A percentile compares a stretch with the other conserved stretches of the same genome.
Evolutionary conservation across 2,329 filamentous ascomycete genomes (phyloP).

Genomic region (Microcyclospora pomicola): DNA sequence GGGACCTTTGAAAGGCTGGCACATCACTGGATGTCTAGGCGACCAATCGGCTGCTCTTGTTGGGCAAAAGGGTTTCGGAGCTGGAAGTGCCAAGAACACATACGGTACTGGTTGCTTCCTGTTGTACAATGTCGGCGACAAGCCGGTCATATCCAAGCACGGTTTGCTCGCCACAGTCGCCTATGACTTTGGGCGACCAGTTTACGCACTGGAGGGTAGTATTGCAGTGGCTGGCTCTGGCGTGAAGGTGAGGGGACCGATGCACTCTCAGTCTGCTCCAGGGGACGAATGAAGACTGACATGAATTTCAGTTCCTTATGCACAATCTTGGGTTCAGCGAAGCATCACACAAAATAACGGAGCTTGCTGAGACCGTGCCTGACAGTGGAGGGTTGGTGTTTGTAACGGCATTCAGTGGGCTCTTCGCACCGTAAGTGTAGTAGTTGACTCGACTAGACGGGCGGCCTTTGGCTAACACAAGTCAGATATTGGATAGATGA

Average conservation of each 20-base stretch:
- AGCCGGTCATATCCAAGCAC: slow-evolving; percentile 72
- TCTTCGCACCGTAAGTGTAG: slow-evolving; percentile 54
- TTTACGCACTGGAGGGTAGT: slow-evolving; percentile 69
- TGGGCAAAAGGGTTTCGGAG: slow-evolving; percentile 55
- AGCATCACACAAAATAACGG: slow-evolving; percentile 49
- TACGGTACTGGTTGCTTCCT: slow-evolving; percentile 85
- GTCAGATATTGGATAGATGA: slow-evolving; percentile 74
- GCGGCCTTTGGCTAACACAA: too few relatives aligned
- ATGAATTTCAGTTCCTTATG: slow-evolving; percentile 52
- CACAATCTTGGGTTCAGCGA: slow-evolving; percentile 53
- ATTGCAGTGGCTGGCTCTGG: slow-evolving; percentile 67
- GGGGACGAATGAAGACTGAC: slow-evolving; percentile 26
- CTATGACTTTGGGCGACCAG: slow-evolving; percentile 61
- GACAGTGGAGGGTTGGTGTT: slow-evolving; percentile 76
- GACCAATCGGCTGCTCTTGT: slow-evolving; percentile 80
- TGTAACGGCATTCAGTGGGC: slow-evolving; percentile 79
- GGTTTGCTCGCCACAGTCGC: slow-evolving; percentile 77
- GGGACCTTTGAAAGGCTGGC: slow-evolving; percentile 54
- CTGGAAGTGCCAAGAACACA: slow-evolving; percentile 78
- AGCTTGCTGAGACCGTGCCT: slow-evolving; percentile 48
- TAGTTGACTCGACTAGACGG: too few relatives aligned
- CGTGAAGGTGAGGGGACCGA: slow-evolving; percentile 34
- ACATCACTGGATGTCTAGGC: slow-evolving; percentile 71
- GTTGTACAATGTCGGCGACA: slow-evolving; percentile 73
- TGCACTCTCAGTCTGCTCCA: background rate